phyloP scores from a whole-genome alignment of 495 filamentous ascomycete genomes.

The Immersiella caudata region DNA sequence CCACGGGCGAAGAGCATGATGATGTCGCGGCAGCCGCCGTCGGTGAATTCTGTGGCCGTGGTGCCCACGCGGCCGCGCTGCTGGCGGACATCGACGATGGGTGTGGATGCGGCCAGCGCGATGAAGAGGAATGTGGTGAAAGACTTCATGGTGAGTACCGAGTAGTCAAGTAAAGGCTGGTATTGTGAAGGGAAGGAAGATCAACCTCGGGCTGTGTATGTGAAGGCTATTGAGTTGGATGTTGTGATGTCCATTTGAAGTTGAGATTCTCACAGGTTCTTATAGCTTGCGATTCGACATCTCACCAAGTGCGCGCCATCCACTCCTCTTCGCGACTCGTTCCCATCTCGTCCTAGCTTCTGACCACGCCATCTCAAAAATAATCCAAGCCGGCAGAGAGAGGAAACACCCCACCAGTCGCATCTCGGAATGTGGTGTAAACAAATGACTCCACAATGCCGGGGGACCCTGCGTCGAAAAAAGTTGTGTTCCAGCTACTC shows the following conservation, averaged over 20 bases:
- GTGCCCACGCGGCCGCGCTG: conserved; percentile 19
- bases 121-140: conserved; percentile 12
- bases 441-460: background rate
- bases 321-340: conserved; percentile 4
- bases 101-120: conserved; percentile 13
- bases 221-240: background rate
- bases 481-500: background rate
- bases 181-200: background rate
- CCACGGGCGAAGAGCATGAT: conserved; percentile 51
- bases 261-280: background rate
- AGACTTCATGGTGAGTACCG: conserved; percentile 10
- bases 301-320: background rate
- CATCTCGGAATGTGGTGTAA: background rate
- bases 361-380: conserved; percentile 1
- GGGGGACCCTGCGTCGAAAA: background rate
- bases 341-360: background rate
- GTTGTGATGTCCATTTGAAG: background rate
- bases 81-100: conserved; percentile 15
- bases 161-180: background rate
- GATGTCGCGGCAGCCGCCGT: conserved; percentile 45
- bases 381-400: background rate
- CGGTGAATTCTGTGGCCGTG: conserved; percentile 48
- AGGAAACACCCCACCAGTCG: background rate
- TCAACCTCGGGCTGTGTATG: background rate
- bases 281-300: background rate